A percentile compares a stretch with the other conserved stretches of the same genome.
phyloP scores from a whole-genome alignment of 106 monocot genomes.

The Platanthera zijinensis region DNA sequence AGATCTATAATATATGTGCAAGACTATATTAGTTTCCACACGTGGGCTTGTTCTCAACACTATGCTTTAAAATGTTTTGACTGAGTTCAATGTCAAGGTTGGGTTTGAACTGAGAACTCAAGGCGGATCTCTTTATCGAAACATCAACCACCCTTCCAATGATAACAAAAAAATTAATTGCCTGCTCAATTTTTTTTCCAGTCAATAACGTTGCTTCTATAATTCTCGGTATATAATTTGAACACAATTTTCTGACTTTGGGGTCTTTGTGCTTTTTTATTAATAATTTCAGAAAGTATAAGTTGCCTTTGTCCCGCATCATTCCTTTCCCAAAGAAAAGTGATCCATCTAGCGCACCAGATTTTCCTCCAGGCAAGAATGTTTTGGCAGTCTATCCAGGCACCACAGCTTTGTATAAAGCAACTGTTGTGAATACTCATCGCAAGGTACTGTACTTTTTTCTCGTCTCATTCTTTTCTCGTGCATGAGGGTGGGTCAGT shows the following conservation, averaged over 20 bases:
- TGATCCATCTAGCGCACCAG: constrained; percentile 71
- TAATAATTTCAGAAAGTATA: constrained; percentile 62
- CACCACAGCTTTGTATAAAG: constrained; percentile 94
- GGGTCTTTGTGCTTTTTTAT: background rate
- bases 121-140: background rate
- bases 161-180: background rate
- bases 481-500: background rate
- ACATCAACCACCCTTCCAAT: background rate
- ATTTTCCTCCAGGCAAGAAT: constrained; percentile 60
- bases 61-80: too few species aligned
- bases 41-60: too few species aligned
- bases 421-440: constrained; percentile 80
- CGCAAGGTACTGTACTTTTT: constrained; percentile 61
- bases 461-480: background rate
- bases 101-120: background rate
- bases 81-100: background rate
- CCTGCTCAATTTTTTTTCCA: background rate
- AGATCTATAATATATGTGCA: too few species aligned
- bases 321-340: constrained; percentile 90
- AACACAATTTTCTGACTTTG: background rate
- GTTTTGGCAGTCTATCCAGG: constrained; percentile 96
- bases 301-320: constrained; percentile 65
- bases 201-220: background rate
- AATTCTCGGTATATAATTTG: background rate
- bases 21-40: too few species aligned